Conservation (phyloP, 2,329 filamentous ascomycete species). For the Tolypocladium cylindrosporum region DNA sequence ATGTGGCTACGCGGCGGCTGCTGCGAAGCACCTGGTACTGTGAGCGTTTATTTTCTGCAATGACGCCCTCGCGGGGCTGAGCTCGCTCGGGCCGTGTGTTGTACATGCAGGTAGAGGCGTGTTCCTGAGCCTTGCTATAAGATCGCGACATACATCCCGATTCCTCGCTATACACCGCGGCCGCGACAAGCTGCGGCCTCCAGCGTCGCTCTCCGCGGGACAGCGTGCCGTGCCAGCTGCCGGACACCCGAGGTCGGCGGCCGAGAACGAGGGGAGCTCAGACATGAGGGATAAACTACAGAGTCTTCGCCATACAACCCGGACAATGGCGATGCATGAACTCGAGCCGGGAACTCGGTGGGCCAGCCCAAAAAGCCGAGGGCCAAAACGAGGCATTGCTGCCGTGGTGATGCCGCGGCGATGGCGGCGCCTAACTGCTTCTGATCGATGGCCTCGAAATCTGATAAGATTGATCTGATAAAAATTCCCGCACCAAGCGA, state of each 20-base stretch:
- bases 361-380: background rate
- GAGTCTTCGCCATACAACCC: background rate
- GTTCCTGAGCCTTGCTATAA: background rate
- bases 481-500: conserved; percentile 1
- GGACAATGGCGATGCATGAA: background rate
- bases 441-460: background rate
- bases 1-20: background rate
- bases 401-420: background rate
- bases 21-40: background rate
- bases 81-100: background rate
- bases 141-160: background rate
- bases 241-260: background rate
- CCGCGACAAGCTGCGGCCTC: background rate
- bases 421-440: background rate
- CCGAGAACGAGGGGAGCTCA: background rate
- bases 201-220: background rate
- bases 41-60: background rate
- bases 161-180: background rate
- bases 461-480: conserved; percentile 5
- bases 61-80: background rate
- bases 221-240: background rate
- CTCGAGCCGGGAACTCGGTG: background rate
- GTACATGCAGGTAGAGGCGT: background rate
- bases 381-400: background rate
- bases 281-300: background rate